Evolutionary conservation across 73 alveolate species (phyloP), one percentile per base, ranked within the genome.

Genomic region (Vitrella brassicaformis): DNA sequence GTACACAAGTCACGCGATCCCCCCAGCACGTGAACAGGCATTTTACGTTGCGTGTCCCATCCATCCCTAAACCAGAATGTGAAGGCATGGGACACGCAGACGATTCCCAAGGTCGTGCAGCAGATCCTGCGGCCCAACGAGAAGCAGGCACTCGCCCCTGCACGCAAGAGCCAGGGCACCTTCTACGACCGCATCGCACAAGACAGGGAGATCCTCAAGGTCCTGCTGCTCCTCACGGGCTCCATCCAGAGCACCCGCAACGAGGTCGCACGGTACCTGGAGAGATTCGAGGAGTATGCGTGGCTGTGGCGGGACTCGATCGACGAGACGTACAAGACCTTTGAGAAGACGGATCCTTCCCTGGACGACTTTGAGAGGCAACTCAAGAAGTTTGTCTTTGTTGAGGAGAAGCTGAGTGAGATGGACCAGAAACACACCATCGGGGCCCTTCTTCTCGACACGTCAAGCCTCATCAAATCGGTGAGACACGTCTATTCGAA

Each of bases 141-240:
- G 31, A 72, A 77, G 0, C 78, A 77, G 27, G 77, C 68, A 25
- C 84, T 47, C 47, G 84, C 56, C 72, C 85, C 69, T 47, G 95
- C 88, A 72, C 91, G 81, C 74, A 96, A 92, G 71, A 91, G 93
- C 74, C 91, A 93, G 79, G 95, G 95, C 45, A 93, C 99, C 47
- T 97, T 97, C 98, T 97, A 97, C 73, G 99, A 97, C 80, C 94
- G 95, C 96, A 95, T 97, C 69, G 99, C 99, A 19, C 90, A 95
- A 73, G 99, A 97, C 80, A 97, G 94, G 75, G 99, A 97, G 88
- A 97, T 97, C 71, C 98, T 97, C 31, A 94, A 97, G 93, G 99
- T 97, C 86, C 94, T 97, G 76, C 80, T 97, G 76, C 94, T 97
- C 30, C 89, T 97, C 79, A 97, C 99, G 71, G 99, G 99, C 67